A percentile compares a stretch with the other conserved stretches of the same genome.
Conservation (phyloP, 352 stramenopile genomes). For the Globisporangium spinosum region DNA sequence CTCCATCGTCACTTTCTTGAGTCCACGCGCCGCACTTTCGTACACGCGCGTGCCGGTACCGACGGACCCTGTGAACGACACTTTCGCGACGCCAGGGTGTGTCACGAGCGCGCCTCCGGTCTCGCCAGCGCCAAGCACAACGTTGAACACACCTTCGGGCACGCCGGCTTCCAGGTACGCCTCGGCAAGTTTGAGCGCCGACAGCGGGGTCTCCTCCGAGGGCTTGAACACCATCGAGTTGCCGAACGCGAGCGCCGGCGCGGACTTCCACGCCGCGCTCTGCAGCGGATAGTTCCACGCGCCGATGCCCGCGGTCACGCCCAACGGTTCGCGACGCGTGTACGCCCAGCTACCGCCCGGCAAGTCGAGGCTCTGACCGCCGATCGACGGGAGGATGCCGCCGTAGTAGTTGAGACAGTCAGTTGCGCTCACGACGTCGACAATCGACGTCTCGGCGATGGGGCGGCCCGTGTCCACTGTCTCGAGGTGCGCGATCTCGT, state of each 20-base stretch:
- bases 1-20: constrained; percentile 90
- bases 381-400: constrained; percentile 56
- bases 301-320: constrained; percentile 69
- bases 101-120: constrained; percentile 55
- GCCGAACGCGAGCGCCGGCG: constrained; percentile 77
- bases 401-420: constrained; percentile 83
- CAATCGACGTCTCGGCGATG: constrained; percentile 66
- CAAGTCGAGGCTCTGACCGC: constrained; percentile 67
- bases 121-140: constrained; percentile 62
- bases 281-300: constrained; percentile 86
- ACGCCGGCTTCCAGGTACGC: constrained; percentile 69
- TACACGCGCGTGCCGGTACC: constrained; percentile 71
- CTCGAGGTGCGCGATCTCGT: constrained; percentile 69
- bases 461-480: constrained; percentile 75
- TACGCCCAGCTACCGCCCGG: constrained; percentile 69
- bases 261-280: constrained; percentile 78
- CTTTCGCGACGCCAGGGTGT: constrained; percentile 54
- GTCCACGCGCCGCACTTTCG: constrained; percentile 51
- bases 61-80: constrained; percentile 87
- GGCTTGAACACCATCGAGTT: constrained; percentile 93
- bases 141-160: constrained; percentile 74
- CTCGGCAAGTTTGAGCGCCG: constrained; percentile 62
- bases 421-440: constrained; percentile 63
- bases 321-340: constrained; percentile 68
- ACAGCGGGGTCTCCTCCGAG: constrained; percentile 83